Conservation (phyloP, 768 basidiomycete genomes). For the Agrocybe pediades region DNA sequence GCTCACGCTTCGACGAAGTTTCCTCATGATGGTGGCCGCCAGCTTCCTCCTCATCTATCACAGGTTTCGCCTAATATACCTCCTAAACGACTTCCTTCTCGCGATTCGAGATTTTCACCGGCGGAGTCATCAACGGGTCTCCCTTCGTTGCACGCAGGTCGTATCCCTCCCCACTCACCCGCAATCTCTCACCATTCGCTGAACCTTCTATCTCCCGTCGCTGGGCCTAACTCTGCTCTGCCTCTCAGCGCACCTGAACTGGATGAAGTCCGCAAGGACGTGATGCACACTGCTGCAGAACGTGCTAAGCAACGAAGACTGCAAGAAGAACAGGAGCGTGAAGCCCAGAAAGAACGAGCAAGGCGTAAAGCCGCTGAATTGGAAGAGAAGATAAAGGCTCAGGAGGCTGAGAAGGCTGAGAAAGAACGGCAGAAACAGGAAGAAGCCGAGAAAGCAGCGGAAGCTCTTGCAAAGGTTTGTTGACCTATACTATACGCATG, state of each 20-base stretch:
- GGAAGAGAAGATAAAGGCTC: conserved; percentile 63
- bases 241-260: conserved; percentile 46
- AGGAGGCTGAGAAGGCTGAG: conserved; percentile 38
- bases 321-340: conserved; percentile 81
- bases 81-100: conserved; percentile 41
- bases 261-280: conserved; percentile 68
- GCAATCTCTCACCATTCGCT: conserved; percentile 43
- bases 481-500: neutral
- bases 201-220: conserved; percentile 36
- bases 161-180: conserved; percentile 44
- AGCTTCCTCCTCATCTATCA: conserved; percentile 60
- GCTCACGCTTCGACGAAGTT: conserved; percentile 32
- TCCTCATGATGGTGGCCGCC: conserved; percentile 45
- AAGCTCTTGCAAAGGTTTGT: conserved; percentile 11
- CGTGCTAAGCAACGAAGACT: conserved; percentile 79
- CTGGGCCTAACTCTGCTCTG: conserved; percentile 26
- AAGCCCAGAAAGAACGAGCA: conserved; percentile 80
- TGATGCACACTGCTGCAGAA: conserved; percentile 86
- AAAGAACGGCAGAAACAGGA: conserved; percentile 36
- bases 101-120: conserved; percentile 41
- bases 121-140: conserved; percentile 32
- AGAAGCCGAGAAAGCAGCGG: conserved; percentile 17
- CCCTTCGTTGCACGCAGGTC: conserved; percentile 24
- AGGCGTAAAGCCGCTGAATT: conserved; percentile 76
- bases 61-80: conserved; percentile 31